Base-by-base conservation (phyloP, 2,329 filamentous ascomycete genomes). In the Colletotrichum sp. region DNA sequence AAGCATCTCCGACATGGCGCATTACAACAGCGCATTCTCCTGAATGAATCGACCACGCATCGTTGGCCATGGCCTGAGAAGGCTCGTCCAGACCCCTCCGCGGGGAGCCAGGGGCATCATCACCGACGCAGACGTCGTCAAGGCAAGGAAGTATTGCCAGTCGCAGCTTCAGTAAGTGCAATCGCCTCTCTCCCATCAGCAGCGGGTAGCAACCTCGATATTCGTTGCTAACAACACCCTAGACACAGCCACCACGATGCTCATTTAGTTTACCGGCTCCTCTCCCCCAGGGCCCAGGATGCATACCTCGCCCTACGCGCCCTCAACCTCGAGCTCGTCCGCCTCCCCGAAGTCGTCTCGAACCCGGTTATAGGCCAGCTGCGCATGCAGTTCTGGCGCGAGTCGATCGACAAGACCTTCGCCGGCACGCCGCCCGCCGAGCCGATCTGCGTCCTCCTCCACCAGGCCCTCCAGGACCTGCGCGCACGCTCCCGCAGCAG, bases 331-430 rank as follows among this genome's bases (percentile, higher is more conserved):
- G 96, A 98, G 84, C 91, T 98, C 76, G 95, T 96, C 60, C 92
- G 95, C 73, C 94, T 99, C 77, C 95, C 97, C 73, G 96, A 99
- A 85, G 92, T 95, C 15, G 96, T 97, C 24, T 97, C 95, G 63
- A 97, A 94, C 76, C 92, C 95, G n/a, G 94, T 93, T 6, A 95
- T 99, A 76, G 96, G 95, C 66, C 90, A 93, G 69, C 92, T 99
- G 89, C 95, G 97, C 78, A 93, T 98, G 85, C 95, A 98, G 84
- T 99, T 99, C 88, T 99, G 97, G 95, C 92, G 95, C 66, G 96
- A 99, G 80, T 92, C 95, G 6, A 88, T 99, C 68, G 91, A 93
- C 70, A 93, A 93, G 77, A 94, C 95, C 2, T 94, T 98, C 76
- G 90, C 93, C 3, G 94, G 94, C 36, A 88, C 89, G 1, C 96